Evolutionary conservation across 345 rosid genomes (phyloP), one percentile per base, ranked within the genome.

Genomic region (Cardiospermum halicacabum): DNA sequence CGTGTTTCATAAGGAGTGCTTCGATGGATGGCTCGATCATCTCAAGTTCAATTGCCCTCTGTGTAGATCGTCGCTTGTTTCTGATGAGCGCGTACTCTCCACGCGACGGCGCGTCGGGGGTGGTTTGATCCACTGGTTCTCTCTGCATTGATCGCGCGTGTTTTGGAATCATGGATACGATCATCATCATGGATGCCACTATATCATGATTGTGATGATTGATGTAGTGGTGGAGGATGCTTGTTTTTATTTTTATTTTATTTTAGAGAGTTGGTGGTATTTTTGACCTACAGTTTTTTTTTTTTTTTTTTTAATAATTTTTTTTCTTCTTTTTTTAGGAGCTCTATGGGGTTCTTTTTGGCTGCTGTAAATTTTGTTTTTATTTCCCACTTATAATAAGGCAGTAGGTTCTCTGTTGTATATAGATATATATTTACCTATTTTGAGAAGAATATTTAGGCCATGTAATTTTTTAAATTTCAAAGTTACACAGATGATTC

Each of bases 1-100:
- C 77, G 92, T 91, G 40, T 91, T 85, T 57, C 97, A 91, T 37
- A 91, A 80, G 70, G 71, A 70, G 30, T 91, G 97, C 75, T 79
- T 91, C 11, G 96, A 91, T 43, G 89, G 90, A 0, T 91, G 97
- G 94, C 92, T 91, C 8, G 75, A 81, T 55, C 87, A 81, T 39
- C 84, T 77, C 40, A 84, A 84, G 31, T 89, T 89, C 65, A 81
- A 67, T 5, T 91, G 96, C 71, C 97, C 96, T 12, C 76, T 91
- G 0, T 91, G 96, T 59, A 81, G 96, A 64, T 74, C 80, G 4
- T 79, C 84, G 59, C 64, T 89, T 18, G 70, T 80, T 3, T 50
- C 81, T 26, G 85, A 71, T 0, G 73, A 69, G 72, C 72, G 81
- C 84, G 84, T 81, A 45, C 67, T 49, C 0, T 1, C 16, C 62